These are phyloP conservation scores for Suhomyces canberraensis DNA, from an alignment of 805 yeast genomes.

Conservation along the genomic window DNA sequence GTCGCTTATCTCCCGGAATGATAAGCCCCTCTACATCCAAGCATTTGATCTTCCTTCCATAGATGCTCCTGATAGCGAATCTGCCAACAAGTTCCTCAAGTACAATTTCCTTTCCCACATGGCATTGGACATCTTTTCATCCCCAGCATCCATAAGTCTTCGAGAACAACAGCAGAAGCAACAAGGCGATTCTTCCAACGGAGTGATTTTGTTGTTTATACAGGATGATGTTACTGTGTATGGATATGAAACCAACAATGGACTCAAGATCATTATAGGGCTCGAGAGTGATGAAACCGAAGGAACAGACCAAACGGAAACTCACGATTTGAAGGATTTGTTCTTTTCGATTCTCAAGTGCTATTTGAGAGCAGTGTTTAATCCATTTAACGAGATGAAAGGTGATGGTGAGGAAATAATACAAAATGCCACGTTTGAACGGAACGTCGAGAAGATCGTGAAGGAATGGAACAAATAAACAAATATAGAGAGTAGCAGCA, in stretches of 20 bases:
- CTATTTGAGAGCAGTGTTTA: constrained; percentile 55
- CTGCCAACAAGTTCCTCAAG: constrained; percentile 49
- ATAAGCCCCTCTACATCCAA: constrained; percentile 60
- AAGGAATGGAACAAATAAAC: constrained; percentile 18
- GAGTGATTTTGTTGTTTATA: constrained; percentile 51
- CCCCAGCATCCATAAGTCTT: constrained; percentile 42
- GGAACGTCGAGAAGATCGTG: constrained; percentile 24
- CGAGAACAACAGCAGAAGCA: constrained; percentile 35
- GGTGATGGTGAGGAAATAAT: constrained; percentile 25
- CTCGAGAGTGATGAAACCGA: constrained; percentile 21
- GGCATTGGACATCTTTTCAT: constrained; percentile 67
- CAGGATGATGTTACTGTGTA: constrained; percentile 67
- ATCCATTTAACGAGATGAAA: constrained; percentile 50
- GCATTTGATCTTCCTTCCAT: constrained; percentile 32
- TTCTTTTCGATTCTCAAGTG: constrained; percentile 46
- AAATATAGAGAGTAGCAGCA: no score
- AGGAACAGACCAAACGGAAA: constrained; percentile 20
- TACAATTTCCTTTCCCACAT: constrained; percentile 73
- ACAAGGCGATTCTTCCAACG: constrained; percentile 10
- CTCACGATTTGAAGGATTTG: constrained; percentile 14
- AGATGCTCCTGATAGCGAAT: constrained; percentile 6
- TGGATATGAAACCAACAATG: constrained; percentile 67
- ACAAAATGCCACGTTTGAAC: constrained; percentile 31
- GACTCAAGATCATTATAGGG: constrained; percentile 64
- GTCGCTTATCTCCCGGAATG: constrained; percentile 55